Percentiles rank a stretch among this genome's conserved stretches.
Evolutionary conservation across 2,329 filamentous ascomycete species (phyloP).

Genomic region (Penicillium sp.): DNA sequence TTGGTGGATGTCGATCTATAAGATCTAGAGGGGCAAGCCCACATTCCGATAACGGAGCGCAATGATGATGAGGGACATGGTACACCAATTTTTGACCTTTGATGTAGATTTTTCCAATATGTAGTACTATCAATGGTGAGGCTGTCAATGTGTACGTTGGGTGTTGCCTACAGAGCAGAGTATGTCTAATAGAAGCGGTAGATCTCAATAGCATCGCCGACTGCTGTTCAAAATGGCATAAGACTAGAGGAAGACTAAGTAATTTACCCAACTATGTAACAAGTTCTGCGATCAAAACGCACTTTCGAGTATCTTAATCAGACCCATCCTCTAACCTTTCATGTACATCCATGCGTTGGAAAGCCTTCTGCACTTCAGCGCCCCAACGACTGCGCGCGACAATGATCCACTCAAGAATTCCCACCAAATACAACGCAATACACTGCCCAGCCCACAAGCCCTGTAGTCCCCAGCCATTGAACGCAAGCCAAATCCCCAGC

Average conservation of each 20-base stretch:
- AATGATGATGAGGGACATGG: neutral
- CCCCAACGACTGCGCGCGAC: constrained; percentile 79
- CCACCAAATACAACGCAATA: constrained; percentile 77
- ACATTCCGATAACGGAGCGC: neutral
- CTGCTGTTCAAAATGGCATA: too few relatives aligned
- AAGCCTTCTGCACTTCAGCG: constrained; percentile 68
- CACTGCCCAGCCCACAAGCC: constrained; percentile 85
- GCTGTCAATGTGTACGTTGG: too few relatives aligned
- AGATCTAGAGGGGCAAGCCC: neutral
- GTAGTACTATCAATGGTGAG: too few relatives aligned
- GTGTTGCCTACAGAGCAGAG: too few relatives aligned
- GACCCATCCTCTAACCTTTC: constrained; percentile 26
- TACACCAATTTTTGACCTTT: too few relatives aligned
- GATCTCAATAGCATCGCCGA: too few relatives aligned
- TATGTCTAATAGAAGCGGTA: too few relatives aligned
- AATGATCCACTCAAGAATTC: constrained; percentile 74
- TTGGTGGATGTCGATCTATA: constrained; percentile 6
- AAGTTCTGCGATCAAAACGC: too few relatives aligned
- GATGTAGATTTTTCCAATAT: too few relatives aligned
- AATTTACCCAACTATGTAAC: too few relatives aligned
- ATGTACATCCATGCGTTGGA: constrained; percentile 65
- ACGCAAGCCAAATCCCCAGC: constrained; percentile 79
- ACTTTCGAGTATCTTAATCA: neutral
- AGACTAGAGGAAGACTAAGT: too few relatives aligned
- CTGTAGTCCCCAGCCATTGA: constrained; percentile 78